Percentiles rank a stretch among this genome's conserved stretches.
These are phyloP conservation scores for Fomes fomentarius DNA, from an alignment of 1,284 basidiomycete genomes.

Conservation along the genomic window DNA sequence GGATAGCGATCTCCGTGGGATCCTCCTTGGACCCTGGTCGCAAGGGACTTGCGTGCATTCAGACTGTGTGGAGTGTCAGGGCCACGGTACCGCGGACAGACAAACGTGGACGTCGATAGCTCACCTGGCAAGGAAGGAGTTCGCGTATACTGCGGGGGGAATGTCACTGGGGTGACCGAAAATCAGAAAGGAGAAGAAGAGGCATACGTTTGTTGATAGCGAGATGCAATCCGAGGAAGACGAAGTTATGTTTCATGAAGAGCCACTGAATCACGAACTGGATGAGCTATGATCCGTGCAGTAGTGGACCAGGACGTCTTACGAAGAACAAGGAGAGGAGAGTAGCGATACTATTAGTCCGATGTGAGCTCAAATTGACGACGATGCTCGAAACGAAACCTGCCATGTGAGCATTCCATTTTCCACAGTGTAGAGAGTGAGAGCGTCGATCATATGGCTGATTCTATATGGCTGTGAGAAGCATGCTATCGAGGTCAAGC, in stretches of 20 bases:
- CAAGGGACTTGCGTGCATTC: slow-evolving; percentile 18
- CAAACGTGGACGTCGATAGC: too few relatives aligned
- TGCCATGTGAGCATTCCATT: slow-evolving; percentile 30
- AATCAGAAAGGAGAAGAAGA: background rate
- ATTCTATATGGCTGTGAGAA: slow-evolving; percentile 11
- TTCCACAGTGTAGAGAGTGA: slow-evolving; percentile 24
- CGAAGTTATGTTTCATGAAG: slow-evolving; percentile 27
- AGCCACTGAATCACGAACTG: slow-evolving; percentile 22
- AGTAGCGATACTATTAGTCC: slow-evolving; percentile 20
- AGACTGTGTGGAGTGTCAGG: slow-evolving; percentile 6
- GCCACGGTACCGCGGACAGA: too few relatives aligned
- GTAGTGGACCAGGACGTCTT: slow-evolving; percentile 1
- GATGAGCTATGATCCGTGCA: background rate
- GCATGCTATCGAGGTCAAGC: background rate
- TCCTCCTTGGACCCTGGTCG: slow-evolving; percentile 6
- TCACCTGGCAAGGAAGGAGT: slow-evolving; percentile 30
- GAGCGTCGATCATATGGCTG: slow-evolving; percentile 22
- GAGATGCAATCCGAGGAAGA: slow-evolving; percentile 28
- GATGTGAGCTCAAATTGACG: background rate
- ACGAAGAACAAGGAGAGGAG: slow-evolving; percentile 28
- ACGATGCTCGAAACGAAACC: background rate
- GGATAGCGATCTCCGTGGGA: slow-evolving; percentile 15
- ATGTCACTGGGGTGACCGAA: background rate
- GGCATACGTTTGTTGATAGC: slow-evolving; percentile 31
- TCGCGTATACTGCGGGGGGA: slow-evolving; percentile 25